A percentile compares a stretch with the other conserved stretches of the same genome.
These are phyloP conservation scores for Curvularia hawaiiensis DNA, from an alignment of 2,329 filamentous ascomycete genomes.

Conservation along the genomic window DNA sequence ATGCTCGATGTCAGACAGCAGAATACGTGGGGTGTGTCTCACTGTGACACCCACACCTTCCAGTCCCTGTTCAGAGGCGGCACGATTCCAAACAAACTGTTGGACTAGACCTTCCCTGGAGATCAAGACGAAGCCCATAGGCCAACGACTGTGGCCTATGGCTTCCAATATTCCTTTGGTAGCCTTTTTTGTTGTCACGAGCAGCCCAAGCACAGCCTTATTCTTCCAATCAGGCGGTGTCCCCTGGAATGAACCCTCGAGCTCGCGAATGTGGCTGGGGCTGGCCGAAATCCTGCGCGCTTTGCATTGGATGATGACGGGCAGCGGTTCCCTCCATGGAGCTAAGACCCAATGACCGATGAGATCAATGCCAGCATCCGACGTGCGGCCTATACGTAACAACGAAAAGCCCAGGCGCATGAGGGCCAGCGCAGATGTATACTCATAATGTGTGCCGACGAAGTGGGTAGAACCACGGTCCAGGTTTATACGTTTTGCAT, in stretches of 20 bases:
- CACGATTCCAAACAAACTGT: conserved; percentile 76
- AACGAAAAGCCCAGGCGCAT: conserved; percentile 67
- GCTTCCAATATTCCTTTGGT: conserved; percentile 81
- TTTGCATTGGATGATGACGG: conserved; percentile 72
- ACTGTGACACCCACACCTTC: conserved; percentile 55
- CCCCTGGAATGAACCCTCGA: conserved; percentile 77
- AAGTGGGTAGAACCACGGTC: conserved; percentile 64
- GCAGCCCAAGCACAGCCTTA: conserved; percentile 66
- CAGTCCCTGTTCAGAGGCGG: conserved; percentile 66
- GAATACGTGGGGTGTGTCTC: conserved; percentile 33
- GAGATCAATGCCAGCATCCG: conserved; percentile 76
- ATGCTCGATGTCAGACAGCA: conserved; percentile 10
- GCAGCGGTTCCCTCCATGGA: conserved; percentile 43
- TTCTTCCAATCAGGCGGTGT: conserved; percentile 76
- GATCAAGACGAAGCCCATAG: conserved; percentile 74
- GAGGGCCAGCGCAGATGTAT: conserved; percentile 65
- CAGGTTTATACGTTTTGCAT: conserved; percentile 64
- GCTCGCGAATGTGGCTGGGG: conserved; percentile 71
- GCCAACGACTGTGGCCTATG: conserved; percentile 68
- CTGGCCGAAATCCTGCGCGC: conserved; percentile 54
- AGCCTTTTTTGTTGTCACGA: conserved; percentile 71
- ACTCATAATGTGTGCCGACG: conserved; percentile 79
- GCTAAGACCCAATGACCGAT: conserved; percentile 70
- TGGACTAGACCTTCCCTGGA: conserved; percentile 61
- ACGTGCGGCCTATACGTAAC: conserved; percentile 66